Conservation (phyloP, 1,284 basidiomycete genomes). For the Ustanciosporium gigantosporum region DNA sequence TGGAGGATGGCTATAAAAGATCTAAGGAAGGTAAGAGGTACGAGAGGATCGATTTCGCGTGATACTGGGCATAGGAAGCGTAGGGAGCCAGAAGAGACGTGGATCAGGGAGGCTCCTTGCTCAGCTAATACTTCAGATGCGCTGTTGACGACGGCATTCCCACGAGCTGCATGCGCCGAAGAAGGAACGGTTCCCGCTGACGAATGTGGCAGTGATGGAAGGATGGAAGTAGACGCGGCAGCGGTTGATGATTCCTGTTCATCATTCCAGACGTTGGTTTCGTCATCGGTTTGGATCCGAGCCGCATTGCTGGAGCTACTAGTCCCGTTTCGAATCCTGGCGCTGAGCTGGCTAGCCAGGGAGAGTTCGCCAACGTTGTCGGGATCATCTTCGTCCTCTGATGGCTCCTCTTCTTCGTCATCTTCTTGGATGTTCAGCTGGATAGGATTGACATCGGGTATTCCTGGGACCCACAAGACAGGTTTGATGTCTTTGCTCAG, state of each 20-base stretch:
- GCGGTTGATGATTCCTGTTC: neutral
- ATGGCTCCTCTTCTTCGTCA: conserved; percentile 13
- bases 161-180: neutral
- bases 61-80: conserved; percentile 79
- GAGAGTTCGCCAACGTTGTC: conserved; percentile 26
- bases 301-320: neutral
- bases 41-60: conserved; percentile 82
- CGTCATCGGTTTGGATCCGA: conserved; percentile 10
- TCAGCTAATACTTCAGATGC: conserved; percentile 44
- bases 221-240: neutral
- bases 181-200: neutral
- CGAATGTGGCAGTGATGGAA: neutral
- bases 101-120: conserved; percentile 70
- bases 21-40: conserved; percentile 85
- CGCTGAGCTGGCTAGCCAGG: conserved; percentile 31
- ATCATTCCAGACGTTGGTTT: conserved; percentile 38
- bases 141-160: conserved; percentile 12
- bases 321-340: conserved; percentile 7
- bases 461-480: conserved; percentile 44
- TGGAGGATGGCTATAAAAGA: conserved; percentile 71
- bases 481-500: conserved; percentile 41
- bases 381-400: conserved; percentile 10
- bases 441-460: conserved; percentile 24
- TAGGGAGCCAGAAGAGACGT: conserved; percentile 74
- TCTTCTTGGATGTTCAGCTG: conserved; percentile 18